Evolutionary conservation across 225 moss, liverwort and hornwort species (phyloP).

Genomic region (Marchantia paleacea): DNA sequence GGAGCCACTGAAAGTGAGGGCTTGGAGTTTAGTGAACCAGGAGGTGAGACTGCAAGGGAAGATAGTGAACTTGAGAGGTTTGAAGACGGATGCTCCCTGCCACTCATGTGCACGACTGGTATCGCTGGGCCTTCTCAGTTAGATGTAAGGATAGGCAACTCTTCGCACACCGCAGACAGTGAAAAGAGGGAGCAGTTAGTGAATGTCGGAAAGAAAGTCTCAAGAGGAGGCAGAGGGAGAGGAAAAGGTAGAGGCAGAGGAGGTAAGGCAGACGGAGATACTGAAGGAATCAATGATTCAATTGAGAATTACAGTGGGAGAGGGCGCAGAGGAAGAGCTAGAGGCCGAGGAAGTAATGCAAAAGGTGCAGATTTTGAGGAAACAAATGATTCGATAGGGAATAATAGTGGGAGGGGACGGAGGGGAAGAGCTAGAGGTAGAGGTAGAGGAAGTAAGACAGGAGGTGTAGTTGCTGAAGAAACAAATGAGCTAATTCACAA

Average conservation of each 20-base stretch:
- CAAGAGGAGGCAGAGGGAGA: conserved; percentile 1
- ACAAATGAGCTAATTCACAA: background rate
- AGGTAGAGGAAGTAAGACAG: background rate
- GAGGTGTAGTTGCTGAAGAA: background rate
- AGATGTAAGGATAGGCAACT: background rate
- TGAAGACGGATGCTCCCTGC: background rate
- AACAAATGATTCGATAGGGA: background rate
- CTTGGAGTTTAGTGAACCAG: background rate
- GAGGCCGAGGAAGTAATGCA: background rate
- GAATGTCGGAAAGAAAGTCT: background rate
- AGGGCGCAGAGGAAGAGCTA: background rate
- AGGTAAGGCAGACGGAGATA: background rate
- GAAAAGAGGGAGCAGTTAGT: background rate
- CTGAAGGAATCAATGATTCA: background rate
- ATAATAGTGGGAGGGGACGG: background rate
- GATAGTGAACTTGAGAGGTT: background rate
- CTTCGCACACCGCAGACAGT: background rate
- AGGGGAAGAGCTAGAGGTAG: conserved; percentile 9
- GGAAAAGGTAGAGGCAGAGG: conserved; percentile 2
- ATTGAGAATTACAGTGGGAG: background rate
- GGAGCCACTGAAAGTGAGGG: background rate
- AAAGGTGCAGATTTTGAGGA: background rate
- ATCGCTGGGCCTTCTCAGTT: background rate
- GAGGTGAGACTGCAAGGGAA: too few relatives aligned
- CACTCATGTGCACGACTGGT: background rate